Evolutionary conservation across 306 rosid genomes (phyloP).

Genomic region (Sechiopsis laciniata): DNA sequence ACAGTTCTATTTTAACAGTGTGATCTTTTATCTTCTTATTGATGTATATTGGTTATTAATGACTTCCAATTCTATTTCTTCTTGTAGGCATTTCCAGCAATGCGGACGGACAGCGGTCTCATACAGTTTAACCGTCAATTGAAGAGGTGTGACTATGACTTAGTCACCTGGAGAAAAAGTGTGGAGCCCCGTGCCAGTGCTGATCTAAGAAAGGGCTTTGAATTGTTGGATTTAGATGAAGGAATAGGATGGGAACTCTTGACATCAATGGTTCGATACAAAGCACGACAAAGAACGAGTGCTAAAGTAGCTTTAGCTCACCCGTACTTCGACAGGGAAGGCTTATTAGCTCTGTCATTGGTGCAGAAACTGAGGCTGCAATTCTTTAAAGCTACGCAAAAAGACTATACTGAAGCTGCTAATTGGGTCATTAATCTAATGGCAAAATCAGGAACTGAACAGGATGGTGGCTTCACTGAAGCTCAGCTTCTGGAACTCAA

Average conservation of each 20-base stretch:
- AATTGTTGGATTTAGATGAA: conserved; percentile 82
- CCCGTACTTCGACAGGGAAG: conserved; percentile 82
- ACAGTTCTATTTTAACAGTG: background rate
- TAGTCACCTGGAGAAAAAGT: conserved; percentile 67
- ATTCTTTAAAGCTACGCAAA: conserved; percentile 72
- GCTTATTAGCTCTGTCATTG: conserved; percentile 67
- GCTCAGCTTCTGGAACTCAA: conserved; percentile 81
- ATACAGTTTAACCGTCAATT: conserved; percentile 88
- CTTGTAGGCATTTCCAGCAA: conserved; percentile 64
- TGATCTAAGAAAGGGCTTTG: conserved; percentile 75
- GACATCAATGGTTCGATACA: conserved; percentile 80
- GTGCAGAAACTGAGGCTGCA: conserved; percentile 75
- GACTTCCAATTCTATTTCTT: background rate
- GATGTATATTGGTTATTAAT: background rate
- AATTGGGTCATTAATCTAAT: conserved; percentile 66
- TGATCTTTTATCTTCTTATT: background rate
- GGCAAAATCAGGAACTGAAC: conserved; percentile 85
- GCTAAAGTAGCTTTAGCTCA: conserved; percentile 85
- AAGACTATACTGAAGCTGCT: conserved; percentile 83
- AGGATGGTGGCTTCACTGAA: conserved; percentile 93
- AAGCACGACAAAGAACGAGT: conserved; percentile 78
- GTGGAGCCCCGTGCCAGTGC: conserved; percentile 59
- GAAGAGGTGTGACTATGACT: conserved; percentile 84
- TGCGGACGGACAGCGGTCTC: conserved; percentile 64
- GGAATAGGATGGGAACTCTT: conserved; percentile 94